phyloP scores from a whole-genome alignment of 495 filamentous ascomycete species.

The Annulohypoxylon stygium region DNA sequence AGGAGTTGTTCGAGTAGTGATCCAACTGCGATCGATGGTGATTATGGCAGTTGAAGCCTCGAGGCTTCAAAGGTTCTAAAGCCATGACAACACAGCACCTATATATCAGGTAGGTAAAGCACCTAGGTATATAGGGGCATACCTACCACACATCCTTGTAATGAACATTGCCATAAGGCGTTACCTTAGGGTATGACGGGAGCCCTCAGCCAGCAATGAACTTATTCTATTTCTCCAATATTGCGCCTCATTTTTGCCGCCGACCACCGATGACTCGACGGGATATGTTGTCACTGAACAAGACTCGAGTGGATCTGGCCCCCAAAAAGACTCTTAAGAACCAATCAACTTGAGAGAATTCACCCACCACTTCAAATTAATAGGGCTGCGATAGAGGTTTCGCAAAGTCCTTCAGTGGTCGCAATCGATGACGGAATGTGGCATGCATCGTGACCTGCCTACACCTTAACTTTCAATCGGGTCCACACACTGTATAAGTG shows the following conservation, averaged over 20 bases:
- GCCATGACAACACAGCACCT: neutral
- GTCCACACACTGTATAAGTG: neutral
- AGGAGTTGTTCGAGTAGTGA: neutral
- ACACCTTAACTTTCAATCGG: neutral
- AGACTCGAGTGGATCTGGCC: neutral
- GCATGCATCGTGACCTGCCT: neutral
- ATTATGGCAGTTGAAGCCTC: neutral
- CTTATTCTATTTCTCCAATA: neutral
- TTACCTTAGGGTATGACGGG: neutral
- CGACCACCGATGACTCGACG: constrained; percentile 6
- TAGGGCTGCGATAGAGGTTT: neutral
- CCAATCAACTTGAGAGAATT: constrained; percentile 1
- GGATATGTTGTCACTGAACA: neutral
- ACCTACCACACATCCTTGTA: neutral
- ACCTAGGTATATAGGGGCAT: too few species aligned
- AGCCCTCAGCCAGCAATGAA: neutral
- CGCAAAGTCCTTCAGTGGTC: constrained; percentile 1
- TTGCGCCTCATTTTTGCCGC: constrained; percentile 19
- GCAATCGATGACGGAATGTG: constrained; percentile 1
- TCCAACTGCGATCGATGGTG: neutral
- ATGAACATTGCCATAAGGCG: neutral
- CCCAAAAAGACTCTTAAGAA: neutral
- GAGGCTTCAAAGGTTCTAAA: neutral
- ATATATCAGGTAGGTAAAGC: neutral
- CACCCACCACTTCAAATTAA: constrained; percentile 3